These are phyloP conservation scores for Phalaenopsis hybrid DNA, from an alignment of 116 monocot species.

Conservation along the genomic window DNA sequence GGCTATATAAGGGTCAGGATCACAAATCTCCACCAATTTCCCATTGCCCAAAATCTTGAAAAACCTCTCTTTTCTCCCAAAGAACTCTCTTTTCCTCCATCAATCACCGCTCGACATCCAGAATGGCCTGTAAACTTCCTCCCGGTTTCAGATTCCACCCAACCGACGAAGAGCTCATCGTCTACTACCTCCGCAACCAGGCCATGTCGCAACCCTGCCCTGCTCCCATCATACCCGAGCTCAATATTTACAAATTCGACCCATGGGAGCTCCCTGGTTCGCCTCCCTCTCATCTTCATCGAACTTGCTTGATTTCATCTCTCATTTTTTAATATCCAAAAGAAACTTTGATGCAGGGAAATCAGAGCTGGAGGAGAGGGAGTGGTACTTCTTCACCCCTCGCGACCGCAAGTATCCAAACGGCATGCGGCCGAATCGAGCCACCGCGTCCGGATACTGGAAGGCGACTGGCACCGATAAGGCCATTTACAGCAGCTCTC, in stretches of 20 bases:
- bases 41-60: no score
- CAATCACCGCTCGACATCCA: not conserved
- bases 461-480: no score
- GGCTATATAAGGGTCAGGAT: not conserved
- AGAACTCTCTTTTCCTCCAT: not conserved
- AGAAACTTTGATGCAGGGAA: not conserved
- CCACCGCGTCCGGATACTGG: no score
- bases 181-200: slow-evolving; percentile 5
- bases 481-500: no score
- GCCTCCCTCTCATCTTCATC: not conserved
- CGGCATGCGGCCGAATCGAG: slow-evolving; percentile 1
- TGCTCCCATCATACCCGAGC: not conserved
- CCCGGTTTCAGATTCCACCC: slow-evolving; percentile 10
- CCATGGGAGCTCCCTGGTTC: slow-evolving; percentile 2
- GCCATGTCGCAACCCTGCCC: not conserved
- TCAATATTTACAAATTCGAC: slow-evolving; percentile 9
- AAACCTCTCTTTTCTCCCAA: not conserved
- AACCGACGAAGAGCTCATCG: slow-evolving; percentile 9
- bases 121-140: not conserved
- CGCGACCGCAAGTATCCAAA: slow-evolving; percentile 4
- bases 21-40: not conserved
- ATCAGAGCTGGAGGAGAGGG: not conserved
- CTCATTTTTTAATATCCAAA: not conserved
- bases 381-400: slow-evolving; percentile 10
- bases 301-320: no score